Evolutionary conservation across 495 filamentous ascomycete genomes (phyloP), one percentile per base, ranked within the genome.

Genomic region (Penicillium riverlandense): DNA sequence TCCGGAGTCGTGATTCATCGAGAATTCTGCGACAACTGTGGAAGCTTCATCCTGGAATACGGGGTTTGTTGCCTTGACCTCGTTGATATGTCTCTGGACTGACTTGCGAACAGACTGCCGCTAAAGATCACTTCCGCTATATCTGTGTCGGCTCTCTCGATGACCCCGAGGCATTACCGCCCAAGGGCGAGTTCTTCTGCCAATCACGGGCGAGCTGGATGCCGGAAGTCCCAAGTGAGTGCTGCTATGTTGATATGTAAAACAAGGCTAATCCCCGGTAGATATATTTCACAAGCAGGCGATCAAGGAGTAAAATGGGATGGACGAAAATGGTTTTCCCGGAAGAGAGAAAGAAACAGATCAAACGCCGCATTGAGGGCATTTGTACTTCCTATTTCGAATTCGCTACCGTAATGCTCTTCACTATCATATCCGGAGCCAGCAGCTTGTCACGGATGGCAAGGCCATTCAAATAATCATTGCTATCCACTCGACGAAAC

Each of bases 121-220:
- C 71, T 7, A 78, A 76, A 15, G 67, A 78, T 35, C 54, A 74
- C 15, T 83, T 82, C 47, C 70, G 76, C 0, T 86, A 84, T 48
- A 63, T 86, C 40, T 74, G 77, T 55, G 77, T 77, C 39, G 82
- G 82, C 1, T 77, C 78, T 2, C 52, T 86, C n/a, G 81, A 86
- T 47, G 70, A 83, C 44, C 71, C 79, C 0, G 73, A 74, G 22
- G 70, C 66, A 35, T 52, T 84, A 27, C 77, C 78, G 15, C 81
- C 83, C 0, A 85, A 83, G 59, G 82, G 79, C 0, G 82, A 86
- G 54, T 86, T 86, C 69, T 85, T 81, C 51, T 84, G 80, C 55
- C 75, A 65, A 43, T 42, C 63, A 14, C 53, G 80, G 38, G 69
- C 71, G 28, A 66, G 59, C 9, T 85, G 82, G 82, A 80, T 85